These are phyloP conservation scores for Trametes polyzona DNA, from an alignment of 1,284 basidiomycete genomes.

Conservation along the genomic window DNA sequence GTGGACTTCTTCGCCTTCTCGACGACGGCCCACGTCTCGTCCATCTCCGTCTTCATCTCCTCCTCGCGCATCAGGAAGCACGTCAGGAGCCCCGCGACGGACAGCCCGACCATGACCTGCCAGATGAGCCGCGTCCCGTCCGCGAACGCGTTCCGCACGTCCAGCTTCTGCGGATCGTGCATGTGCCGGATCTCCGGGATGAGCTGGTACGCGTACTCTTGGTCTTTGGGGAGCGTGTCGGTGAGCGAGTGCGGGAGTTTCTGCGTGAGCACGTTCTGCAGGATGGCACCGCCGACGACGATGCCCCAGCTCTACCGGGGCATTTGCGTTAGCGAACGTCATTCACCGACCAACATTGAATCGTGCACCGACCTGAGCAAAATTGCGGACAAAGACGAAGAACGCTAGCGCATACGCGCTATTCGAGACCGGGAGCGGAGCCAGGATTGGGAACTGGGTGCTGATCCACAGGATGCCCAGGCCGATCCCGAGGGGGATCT, in stretches of 20 bases:
- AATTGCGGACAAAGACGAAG: conserved; percentile 37
- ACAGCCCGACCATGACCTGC: conserved; percentile 41
- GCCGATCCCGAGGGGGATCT: conserved; percentile 24
- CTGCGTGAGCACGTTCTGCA: conserved; percentile 43
- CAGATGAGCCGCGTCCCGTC: conserved; percentile 38
- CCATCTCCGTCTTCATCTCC: conserved; percentile 35
- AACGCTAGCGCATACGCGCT: conserved; percentile 38
- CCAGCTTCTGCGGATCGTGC: conserved; percentile 34
- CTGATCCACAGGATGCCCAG: conserved; percentile 29
- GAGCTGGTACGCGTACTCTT: conserved; percentile 40
- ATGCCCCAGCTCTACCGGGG: conserved; percentile 48
- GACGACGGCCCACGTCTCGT: conserved; percentile 31
- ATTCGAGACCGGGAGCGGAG: conserved; percentile 36
- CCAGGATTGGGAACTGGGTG: conserved; percentile 39
- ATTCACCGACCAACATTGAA: no score
- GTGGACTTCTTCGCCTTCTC: conserved; percentile 9
- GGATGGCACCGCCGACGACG: conserved; percentile 41
- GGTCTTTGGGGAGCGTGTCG: conserved; percentile 36
- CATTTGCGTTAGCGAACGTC: not conserved
- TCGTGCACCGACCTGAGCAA: conserved; percentile 34
- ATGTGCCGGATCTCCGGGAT: conserved; percentile 41
- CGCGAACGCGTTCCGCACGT: conserved; percentile 42
- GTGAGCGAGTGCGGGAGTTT: conserved; percentile 40
- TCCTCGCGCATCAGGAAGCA: conserved; percentile 40
- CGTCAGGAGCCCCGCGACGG: conserved; percentile 37